Percentiles rank a stretch among this genome's conserved stretches.
Conservation (phyloP, 2,329 filamentous ascomycete genomes). For the Botryotinia calthae region DNA sequence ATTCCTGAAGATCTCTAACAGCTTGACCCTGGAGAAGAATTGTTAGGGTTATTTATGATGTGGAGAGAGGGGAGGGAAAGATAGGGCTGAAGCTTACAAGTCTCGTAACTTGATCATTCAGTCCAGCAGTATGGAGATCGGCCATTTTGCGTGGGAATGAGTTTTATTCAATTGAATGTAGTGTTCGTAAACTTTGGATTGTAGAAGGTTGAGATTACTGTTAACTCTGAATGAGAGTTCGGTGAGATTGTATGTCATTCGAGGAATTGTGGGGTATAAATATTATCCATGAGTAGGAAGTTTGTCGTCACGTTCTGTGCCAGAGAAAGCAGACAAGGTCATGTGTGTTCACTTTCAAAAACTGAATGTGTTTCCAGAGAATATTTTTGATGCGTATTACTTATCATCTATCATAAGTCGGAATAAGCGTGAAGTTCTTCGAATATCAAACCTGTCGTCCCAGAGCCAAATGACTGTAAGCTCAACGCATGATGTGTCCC, state of each 20-base stretch:
- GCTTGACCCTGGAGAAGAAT: not conserved
- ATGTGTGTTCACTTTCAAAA: not conserved
- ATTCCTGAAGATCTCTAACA: not conserved
- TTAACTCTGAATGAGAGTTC: not conserved
- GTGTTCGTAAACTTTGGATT: too few species aligned
- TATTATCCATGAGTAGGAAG: not conserved
- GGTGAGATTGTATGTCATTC: not conserved
- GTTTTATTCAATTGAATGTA: not conserved
- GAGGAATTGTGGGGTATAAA: not conserved
- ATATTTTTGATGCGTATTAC: not conserved
- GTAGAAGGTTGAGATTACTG: too few species aligned
- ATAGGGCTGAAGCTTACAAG: not conserved
- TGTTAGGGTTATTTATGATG: not conserved
- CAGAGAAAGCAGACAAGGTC: not conserved
- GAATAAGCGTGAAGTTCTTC: not conserved
- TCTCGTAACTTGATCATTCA: not conserved
- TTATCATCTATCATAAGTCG: not conserved
- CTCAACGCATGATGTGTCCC: not conserved
- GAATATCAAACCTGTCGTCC: too few species aligned
- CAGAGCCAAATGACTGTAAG: not conserved
- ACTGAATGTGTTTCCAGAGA: not conserved
- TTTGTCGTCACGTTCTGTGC: not conserved
- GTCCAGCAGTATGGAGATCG: not conserved
- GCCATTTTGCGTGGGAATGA: not conserved
- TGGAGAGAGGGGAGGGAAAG: fast-evolving